Conservation (phyloP, 2,329 filamentous ascomycete genomes). For the Ceratocystiopsis sp. region DNA sequence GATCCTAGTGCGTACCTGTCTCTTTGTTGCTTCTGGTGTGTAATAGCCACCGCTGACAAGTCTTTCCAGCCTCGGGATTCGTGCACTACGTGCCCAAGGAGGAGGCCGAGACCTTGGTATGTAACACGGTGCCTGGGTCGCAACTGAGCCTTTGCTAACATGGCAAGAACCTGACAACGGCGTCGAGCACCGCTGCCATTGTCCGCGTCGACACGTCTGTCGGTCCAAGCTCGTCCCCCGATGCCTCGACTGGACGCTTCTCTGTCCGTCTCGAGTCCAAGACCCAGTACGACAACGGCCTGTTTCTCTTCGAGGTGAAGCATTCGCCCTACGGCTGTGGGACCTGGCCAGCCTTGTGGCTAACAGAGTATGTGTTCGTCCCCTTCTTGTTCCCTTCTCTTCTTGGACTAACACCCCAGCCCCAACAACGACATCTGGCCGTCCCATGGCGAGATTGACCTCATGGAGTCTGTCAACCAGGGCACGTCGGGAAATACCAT, state of each 20-base stretch:
- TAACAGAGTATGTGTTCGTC: constrained; percentile 27
- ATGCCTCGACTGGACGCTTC: constrained; percentile 41
- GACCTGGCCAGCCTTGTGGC: constrained; percentile 51
- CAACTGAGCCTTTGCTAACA: background rate
- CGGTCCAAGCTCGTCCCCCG: constrained; percentile 25
- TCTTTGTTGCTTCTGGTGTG: background rate
- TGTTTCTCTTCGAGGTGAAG: constrained; percentile 51
- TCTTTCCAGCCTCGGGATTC: constrained; percentile 24
- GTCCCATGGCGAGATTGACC: constrained; percentile 25
- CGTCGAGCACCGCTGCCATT: constrained; percentile 33
- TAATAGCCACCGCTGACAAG: constrained; percentile 1
- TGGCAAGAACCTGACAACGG: constrained; percentile 44
- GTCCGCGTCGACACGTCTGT: constrained; percentile 45
- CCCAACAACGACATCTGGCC: constrained; percentile 28
- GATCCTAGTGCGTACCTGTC: constrained; percentile 24
- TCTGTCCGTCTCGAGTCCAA: constrained; percentile 48
- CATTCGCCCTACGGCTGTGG: constrained; percentile 47
- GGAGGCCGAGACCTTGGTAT: constrained; percentile 25
- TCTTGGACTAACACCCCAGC: constrained; percentile 25
- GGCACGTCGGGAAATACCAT: constrained; percentile 35
- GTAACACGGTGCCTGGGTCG: constrained; percentile 2
- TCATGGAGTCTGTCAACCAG: constrained; percentile 26
- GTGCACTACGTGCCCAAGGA: constrained; percentile 34
- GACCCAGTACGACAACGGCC: constrained; percentile 38
- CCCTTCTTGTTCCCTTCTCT: background rate